Evolutionary conservation across 495 filamentous ascomycete genomes (phyloP), one percentile per base, ranked within the genome.

Genomic region (Pyrenopolyporus hunteri): DNA sequence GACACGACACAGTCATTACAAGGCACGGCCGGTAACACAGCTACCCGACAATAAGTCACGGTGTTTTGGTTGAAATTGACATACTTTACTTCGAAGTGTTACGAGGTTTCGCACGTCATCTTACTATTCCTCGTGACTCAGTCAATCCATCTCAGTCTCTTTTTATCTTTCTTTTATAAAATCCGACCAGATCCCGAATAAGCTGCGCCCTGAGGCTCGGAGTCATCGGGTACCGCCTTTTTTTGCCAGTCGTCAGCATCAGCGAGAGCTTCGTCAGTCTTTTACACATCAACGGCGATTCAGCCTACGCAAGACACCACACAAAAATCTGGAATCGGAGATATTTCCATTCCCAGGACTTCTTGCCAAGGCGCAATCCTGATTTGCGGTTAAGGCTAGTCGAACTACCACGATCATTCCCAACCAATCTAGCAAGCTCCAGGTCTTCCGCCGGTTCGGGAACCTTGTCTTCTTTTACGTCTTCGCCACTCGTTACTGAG

Each of bases 391-490:
- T 55, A 28, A 35, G 45, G 6, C 28, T 29, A 48, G 23, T 60
- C 46, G 39, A 59, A 60, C 25, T 4, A 16, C 19, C 43, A 33
- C 63, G 51, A 57, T 60, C 63, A 23, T 46, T 65, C 53, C 25
- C 62, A 51, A 44, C 50, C 62, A 65, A 57, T 66, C 63, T 53
- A 60, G 56, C 35, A 28, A 47, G 42, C 20, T 59, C 56, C 51
- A 66, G 63, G 63, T 66, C 63, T 66, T 66, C 63, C 63, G 63
- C 63, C 63, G 63, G 63, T 17, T 66, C 63, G 63, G 63, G 57
- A 60, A 57, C 63, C 63, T 60, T 17, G 63, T 51, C 50, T 52
- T 66, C 51, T 22, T 37, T 52, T 59, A 23, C 48, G 51, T 17
- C 28, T 17, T 53, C 36, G 55, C 62, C 55, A 65, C 55, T 50